Conservation (phyloP, 805 yeast species). For the Suhomyces prunicola region DNA sequence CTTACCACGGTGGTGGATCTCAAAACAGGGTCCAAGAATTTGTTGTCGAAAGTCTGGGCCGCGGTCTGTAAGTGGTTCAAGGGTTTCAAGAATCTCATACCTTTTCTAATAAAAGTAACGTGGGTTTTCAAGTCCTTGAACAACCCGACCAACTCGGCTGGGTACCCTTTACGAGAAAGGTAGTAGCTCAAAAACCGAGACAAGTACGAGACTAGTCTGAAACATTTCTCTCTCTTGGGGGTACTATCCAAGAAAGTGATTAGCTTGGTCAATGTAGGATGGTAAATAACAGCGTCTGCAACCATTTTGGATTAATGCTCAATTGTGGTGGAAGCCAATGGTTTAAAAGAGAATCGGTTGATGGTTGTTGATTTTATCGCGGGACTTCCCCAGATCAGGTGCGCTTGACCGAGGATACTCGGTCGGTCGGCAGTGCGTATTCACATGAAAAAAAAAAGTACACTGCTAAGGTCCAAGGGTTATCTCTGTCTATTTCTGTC, state of each 20-base stretch:
- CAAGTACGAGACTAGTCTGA: slow-evolving; percentile 77
- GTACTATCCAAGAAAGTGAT: slow-evolving; percentile 63
- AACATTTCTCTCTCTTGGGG: slow-evolving; percentile 75
- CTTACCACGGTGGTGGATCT: slow-evolving; percentile 52
- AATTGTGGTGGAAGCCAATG: background rate
- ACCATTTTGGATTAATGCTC: slow-evolving; percentile 44
- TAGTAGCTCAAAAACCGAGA: slow-evolving; percentile 69
- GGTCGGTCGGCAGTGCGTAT: background rate
- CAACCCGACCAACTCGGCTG: slow-evolving; percentile 43
- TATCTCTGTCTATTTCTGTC: background rate
- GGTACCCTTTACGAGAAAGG: slow-evolving; percentile 53
- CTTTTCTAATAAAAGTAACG: slow-evolving; percentile 72
- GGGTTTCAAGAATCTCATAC: slow-evolving; percentile 81
- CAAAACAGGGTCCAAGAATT: slow-evolving; percentile 59
- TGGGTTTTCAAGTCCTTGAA: slow-evolving; percentile 58
- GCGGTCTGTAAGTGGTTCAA: slow-evolving; percentile 69
- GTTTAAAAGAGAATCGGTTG: too few relatives aligned
- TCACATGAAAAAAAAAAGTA: background rate
- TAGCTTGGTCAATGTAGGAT: slow-evolving; percentile 64
- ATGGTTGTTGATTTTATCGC: background rate
- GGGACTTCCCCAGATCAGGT: background rate
- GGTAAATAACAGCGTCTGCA: slow-evolving; percentile 65
- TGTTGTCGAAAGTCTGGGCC: slow-evolving; percentile 62
- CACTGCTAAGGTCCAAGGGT: too few relatives aligned
- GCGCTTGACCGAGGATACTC: background rate